A percentile compares a stretch with the other conserved stretches of the same genome.
Conservation (phyloP, 169 alveolate genomes). For the Eimeria maxima region DNA sequence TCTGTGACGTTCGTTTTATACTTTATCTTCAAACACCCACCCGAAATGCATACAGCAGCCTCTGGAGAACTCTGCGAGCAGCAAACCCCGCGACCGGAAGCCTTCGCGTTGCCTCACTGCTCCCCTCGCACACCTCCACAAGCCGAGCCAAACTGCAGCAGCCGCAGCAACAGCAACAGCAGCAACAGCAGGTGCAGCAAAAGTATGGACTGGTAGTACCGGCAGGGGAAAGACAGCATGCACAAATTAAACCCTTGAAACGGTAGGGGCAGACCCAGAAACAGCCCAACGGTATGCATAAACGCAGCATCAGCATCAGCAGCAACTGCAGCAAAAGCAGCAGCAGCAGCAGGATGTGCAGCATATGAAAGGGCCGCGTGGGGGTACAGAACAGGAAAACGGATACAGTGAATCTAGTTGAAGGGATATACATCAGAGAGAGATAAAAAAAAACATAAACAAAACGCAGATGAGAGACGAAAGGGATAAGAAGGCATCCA, state of each 20-base stretch:
- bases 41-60: conserved; percentile 14
- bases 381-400: too few relatives aligned
- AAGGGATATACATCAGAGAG: too few relatives aligned
- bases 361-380: background rate
- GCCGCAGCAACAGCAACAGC: background rate
- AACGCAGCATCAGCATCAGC: background rate
- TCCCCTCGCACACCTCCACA: conserved; percentile 3
- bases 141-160: conserved; percentile 9
- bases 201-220: too few relatives aligned
- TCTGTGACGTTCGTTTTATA: too few relatives aligned
- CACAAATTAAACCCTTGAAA: background rate
- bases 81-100: background rate
- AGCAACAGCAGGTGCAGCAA: background rate
- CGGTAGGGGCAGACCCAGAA: too few relatives aligned
- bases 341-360: background rate
- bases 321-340: background rate
- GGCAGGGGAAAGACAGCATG: background rate
- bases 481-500: background rate
- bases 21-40: background rate
- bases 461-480: too few relatives aligned
- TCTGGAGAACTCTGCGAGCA: background rate
- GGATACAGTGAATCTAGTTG: too few relatives aligned
- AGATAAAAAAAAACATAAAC: too few relatives aligned
- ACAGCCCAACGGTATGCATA: too few relatives aligned
- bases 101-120: background rate